Percentiles rank a stretch among this genome's conserved stretches.
These are phyloP conservation scores for Tilletia walkeri DNA, from an alignment of 1,284 basidiomycete genomes.

Conservation along the genomic window DNA sequence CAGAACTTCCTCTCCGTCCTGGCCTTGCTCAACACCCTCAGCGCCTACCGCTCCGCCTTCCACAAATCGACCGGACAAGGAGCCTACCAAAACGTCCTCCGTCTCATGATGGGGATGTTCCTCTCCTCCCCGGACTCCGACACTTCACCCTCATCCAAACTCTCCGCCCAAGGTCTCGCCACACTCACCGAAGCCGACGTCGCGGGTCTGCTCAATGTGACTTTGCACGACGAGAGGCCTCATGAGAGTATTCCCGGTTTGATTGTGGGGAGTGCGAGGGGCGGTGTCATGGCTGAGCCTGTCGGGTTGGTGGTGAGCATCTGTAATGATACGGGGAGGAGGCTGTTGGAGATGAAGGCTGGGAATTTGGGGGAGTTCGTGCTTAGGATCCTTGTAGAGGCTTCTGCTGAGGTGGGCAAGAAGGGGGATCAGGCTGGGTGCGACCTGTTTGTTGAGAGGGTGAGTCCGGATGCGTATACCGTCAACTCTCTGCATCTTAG, in stretches of 20 bases:
- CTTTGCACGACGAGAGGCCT: constrained; percentile 63
- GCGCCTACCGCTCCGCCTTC: constrained; percentile 42
- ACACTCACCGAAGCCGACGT: constrained; percentile 29
- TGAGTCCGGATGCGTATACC: neutral
- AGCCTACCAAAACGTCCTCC: constrained; percentile 43
- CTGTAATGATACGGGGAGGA: constrained; percentile 71
- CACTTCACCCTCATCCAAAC: neutral
- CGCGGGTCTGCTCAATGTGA: constrained; percentile 37
- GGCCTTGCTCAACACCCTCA: constrained; percentile 45
- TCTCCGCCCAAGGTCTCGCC: constrained; percentile 33
- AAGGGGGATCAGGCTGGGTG: constrained; percentile 16
- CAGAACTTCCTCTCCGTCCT: constrained; percentile 46
- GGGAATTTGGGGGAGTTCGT: constrained; percentile 73
- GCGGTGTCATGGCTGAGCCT: constrained; percentile 71
- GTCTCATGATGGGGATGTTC: constrained; percentile 43
- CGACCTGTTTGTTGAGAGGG: constrained; percentile 20
- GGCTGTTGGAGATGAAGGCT: constrained; percentile 66
- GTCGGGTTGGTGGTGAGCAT: constrained; percentile 67
- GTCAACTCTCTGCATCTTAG: neutral
- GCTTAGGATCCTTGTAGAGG: neutral
- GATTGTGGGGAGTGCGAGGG: constrained; percentile 68
- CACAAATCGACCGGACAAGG: constrained; percentile 41
- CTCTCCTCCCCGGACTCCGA: constrained; percentile 30
- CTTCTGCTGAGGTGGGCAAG: neutral
- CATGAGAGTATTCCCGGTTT: constrained; percentile 72